A percentile compares a stretch with the other conserved stretches of the same genome.
Conservation (phyloP, 2,329 filamentous ascomycete genomes). For the Ceratocystis harringtonii region DNA sequence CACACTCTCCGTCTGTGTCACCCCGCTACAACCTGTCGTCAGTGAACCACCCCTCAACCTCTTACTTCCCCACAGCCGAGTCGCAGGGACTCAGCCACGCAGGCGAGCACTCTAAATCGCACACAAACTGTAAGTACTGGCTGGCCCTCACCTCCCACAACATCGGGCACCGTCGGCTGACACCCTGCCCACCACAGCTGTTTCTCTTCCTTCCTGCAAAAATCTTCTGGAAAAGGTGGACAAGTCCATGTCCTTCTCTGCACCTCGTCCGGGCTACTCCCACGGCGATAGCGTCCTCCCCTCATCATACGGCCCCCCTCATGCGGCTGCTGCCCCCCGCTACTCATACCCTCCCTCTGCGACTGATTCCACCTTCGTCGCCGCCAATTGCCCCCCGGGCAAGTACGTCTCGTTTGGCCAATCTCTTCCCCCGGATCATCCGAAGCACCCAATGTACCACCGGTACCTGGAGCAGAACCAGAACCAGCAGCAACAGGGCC, state of each 20-base stretch:
- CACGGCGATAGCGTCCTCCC: background rate
- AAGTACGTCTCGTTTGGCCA: background rate
- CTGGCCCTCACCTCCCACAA: background rate
- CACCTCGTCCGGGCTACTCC: background rate
- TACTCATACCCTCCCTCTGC: background rate
- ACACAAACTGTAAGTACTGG: background rate
- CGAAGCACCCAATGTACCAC: background rate
- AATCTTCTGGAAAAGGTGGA: conserved; percentile 7
- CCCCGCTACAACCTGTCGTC: conserved; percentile 5
- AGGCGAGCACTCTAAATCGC: background rate
- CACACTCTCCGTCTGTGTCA: conserved; percentile 6
- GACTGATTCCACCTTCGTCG: background rate
- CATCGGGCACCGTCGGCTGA: background rate
- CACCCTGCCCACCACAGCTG: background rate
- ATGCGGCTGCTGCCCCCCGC: background rate
- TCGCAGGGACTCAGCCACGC: background rate
- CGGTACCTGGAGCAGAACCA: background rate
- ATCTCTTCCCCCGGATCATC: background rate
- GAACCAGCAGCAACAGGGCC: background rate
- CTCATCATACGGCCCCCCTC: background rate
- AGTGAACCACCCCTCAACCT: background rate
- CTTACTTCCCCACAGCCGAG: background rate
- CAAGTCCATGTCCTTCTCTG: background rate
- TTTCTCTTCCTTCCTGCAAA: conserved; percentile 9
- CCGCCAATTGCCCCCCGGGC: background rate